Percentiles rank a stretch among this genome's conserved stretches.
phyloP scores from a whole-genome alignment of 2,329 filamentous ascomycete genomes.

The Hypoxylon sp. region DNA sequence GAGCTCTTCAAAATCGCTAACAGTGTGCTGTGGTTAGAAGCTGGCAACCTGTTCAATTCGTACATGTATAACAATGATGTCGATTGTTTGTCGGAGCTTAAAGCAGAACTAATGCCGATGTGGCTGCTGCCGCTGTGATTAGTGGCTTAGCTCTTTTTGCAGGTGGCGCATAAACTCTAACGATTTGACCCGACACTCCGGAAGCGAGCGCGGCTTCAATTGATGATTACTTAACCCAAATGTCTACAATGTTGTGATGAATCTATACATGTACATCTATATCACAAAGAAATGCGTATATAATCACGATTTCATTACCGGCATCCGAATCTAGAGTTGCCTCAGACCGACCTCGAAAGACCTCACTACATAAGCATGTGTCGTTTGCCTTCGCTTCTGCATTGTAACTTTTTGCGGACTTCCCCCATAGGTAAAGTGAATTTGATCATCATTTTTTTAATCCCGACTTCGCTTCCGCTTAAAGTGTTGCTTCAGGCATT shows the following conservation, averaged over 20 bases:
- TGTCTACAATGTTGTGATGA: neutral
- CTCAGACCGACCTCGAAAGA: neutral
- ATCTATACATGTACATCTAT: neutral
- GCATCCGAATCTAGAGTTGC: neutral
- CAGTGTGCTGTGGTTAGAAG: conserved; percentile 15
- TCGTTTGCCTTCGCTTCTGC: neutral
- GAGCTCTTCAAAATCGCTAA: conserved; percentile 12
- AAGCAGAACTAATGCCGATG: conserved; percentile 27
- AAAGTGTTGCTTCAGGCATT: neutral
- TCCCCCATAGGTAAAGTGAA: neutral
- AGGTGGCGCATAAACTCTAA: neutral
- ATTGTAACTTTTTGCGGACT: neutral
- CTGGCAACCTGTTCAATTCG: conserved; percentile 44
- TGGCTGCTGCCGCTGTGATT: conserved; percentile 24
- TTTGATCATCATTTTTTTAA: conserved; percentile 2
- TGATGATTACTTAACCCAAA: conserved; percentile 9
- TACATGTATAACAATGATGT: conserved; percentile 29
- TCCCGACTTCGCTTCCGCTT: conserved; percentile 38
- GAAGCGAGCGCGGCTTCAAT: conserved; percentile 19
- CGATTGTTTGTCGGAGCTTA: conserved; percentile 27
- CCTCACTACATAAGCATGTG: neutral
- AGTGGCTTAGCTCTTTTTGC: conserved; percentile 6
- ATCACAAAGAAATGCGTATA: neutral
- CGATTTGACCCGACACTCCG: neutral
- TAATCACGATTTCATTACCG: neutral